Percentiles rank a stretch among this genome's conserved stretches.
Evolutionary conservation across 176 grass and related monocot genomes (phyloP).

Genomic region (Musa itinerans): DNA sequence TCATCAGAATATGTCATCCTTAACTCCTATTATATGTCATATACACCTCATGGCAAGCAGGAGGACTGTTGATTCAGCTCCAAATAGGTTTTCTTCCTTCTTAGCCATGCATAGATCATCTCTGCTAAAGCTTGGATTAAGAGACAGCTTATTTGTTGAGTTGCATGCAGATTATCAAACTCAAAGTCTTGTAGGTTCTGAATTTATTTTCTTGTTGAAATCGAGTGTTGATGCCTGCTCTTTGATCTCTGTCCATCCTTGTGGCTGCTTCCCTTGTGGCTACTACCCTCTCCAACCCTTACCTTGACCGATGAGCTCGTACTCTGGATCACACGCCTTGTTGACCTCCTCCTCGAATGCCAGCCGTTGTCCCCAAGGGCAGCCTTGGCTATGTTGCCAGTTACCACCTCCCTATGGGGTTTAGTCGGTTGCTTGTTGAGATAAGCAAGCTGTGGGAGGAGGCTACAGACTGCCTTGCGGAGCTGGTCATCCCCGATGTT

Average conservation of each 20-base stretch:
- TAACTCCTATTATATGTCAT: too few species aligned
- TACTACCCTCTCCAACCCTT: constrained; percentile 1
- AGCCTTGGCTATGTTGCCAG: constrained; percentile 59
- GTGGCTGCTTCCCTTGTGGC: constrained; percentile 2
- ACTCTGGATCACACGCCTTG: constrained; percentile 29
- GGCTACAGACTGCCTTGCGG: constrained; percentile 45
- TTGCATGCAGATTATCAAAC: background rate
- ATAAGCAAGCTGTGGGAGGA: constrained; percentile 62
- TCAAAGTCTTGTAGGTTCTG: background rate
- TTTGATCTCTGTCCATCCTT: constrained; percentile 5
- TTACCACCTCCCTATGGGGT: constrained; percentile 50
- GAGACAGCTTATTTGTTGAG: background rate
- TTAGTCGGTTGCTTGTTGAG: constrained; percentile 63
- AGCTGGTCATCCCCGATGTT: constrained; percentile 77
- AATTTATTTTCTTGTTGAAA: background rate
- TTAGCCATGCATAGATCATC: background rate
- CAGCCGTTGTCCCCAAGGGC: constrained; percentile 48
- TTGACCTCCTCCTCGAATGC: constrained; percentile 29
- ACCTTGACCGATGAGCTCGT: constrained; percentile 9
- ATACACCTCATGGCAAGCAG: too few species aligned
- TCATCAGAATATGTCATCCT: too few species aligned
- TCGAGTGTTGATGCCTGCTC: background rate
- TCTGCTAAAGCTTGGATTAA: background rate
- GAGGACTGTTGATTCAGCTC: background rate
- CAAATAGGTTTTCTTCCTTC: background rate